Conservation (phyloP, 805 yeast genomes). For the Candida montana region DNA sequence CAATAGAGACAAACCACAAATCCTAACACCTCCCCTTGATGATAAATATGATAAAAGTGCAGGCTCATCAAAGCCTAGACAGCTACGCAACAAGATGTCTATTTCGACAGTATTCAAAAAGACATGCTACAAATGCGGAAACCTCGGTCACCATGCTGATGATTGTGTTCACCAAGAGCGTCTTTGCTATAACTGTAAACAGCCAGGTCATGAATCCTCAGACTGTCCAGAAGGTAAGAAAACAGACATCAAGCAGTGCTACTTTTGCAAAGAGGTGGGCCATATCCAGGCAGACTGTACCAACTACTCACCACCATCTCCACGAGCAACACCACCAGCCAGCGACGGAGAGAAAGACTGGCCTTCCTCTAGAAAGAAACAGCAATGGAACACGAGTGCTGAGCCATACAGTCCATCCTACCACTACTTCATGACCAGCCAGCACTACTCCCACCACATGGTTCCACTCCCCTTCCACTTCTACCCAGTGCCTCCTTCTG, state of each 20-base stretch:
- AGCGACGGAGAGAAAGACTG: too few relatives aligned
- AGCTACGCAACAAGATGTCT: background rate
- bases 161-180: conserved; percentile 22
- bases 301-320: background rate
- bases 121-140: conserved; percentile 28
- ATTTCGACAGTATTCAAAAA: conserved; percentile 24
- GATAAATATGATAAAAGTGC: background rate
- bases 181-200: conserved; percentile 28
- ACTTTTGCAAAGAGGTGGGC: conserved; percentile 25
- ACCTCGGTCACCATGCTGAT: conserved; percentile 28
- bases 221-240: conserved; percentile 22
- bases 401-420: background rate
- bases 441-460: too few relatives aligned
- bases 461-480: too few relatives aligned
- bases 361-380: background rate
- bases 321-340: background rate
- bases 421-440: background rate
- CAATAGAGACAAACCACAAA: too few relatives aligned
- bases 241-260: conserved; percentile 24
- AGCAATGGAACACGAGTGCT: background rate
- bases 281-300: conserved; percentile 28
- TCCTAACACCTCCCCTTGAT: background rate
- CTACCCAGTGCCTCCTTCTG: background rate
- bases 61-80: background rate
- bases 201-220: conserved; percentile 27